phyloP scores from a whole-genome alignment of 2,329 filamentous ascomycete genomes.

The Chrysoporthe puriensis region DNA sequence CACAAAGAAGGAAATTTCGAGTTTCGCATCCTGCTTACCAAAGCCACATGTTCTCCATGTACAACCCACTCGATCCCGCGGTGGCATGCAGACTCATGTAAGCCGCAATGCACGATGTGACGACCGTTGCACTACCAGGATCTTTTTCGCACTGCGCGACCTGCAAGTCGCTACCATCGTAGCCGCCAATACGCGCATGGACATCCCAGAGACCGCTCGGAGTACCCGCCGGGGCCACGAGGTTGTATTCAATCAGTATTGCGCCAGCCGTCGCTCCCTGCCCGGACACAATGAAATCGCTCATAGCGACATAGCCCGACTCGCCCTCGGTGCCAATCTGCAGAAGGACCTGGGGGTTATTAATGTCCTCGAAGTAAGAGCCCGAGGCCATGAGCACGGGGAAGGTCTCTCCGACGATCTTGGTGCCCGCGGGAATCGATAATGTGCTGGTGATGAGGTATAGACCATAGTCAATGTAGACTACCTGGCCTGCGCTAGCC shows the following conservation, averaged over 20 bases:
- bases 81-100: slow-evolving; percentile 50
- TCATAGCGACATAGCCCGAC: slow-evolving; percentile 67
- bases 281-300: slow-evolving; percentile 73
- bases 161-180: slow-evolving; percentile 68
- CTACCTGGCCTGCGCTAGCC: slow-evolving; percentile 49
- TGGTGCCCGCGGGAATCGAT: slow-evolving; percentile 47
- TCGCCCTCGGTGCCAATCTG: slow-evolving; percentile 64
- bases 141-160: slow-evolving; percentile 67
- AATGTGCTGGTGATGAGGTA: slow-evolving; percentile 56
- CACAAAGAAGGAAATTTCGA: neutral
- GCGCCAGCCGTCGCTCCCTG: slow-evolving; percentile 69
- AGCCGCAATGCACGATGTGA: slow-evolving; percentile 40
- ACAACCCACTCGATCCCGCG: slow-evolving; percentile 38
- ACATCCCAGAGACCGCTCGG: slow-evolving; percentile 71
- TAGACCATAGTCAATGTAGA: slow-evolving; percentile 61
- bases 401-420: slow-evolving; percentile 62
- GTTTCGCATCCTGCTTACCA: slow-evolving; percentile 38
- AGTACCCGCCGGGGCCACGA: slow-evolving; percentile 46
- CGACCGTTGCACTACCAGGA: slow-evolving; percentile 36
- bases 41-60: slow-evolving; percentile 54
- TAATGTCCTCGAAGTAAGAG: slow-evolving; percentile 58
- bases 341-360: slow-evolving; percentile 65
- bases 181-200: slow-evolving; percentile 75
- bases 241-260: slow-evolving; percentile 72
- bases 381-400: slow-evolving; percentile 60